A percentile compares a stretch with the other conserved stretches of the same genome.
Evolutionary conservation across 2,329 filamentous ascomycete genomes (phyloP).

Genomic region (Lojkania enalia): DNA sequence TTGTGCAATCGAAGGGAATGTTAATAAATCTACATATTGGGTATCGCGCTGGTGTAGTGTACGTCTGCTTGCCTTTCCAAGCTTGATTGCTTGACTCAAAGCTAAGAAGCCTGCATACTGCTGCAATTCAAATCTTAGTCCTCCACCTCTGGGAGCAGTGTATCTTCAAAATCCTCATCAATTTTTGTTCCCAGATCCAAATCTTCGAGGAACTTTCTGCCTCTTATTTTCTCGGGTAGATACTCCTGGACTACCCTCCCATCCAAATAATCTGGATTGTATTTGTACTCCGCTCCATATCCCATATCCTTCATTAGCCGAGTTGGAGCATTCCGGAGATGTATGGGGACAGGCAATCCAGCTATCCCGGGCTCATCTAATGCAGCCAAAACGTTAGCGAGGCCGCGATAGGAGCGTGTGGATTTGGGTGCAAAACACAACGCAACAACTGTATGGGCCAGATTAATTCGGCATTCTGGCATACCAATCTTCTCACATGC

Average conservation of each 20-base stretch:
- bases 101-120: too few species aligned
- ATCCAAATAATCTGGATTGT: slow-evolving; percentile 86
- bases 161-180: slow-evolving; percentile 55
- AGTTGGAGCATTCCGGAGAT: slow-evolving; percentile 90
- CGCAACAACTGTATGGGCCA: slow-evolving; percentile 85
- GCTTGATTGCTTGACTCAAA: slow-evolving; percentile 5
- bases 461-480: slow-evolving; percentile 89
- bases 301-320: slow-evolving; percentile 90
- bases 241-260: slow-evolving; percentile 87
- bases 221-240: slow-evolving; percentile 74
- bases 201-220: slow-evolving; percentile 76
- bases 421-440: slow-evolving; percentile 81
- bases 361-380: slow-evolving; percentile 83
- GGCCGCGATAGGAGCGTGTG: slow-evolving; percentile 79
- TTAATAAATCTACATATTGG: too few species aligned
- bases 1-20: too few species aligned
- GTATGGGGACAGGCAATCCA: slow-evolving; percentile 78
- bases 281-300: slow-evolving; percentile 91
- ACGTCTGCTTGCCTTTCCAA: too few species aligned
- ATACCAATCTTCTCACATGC: slow-evolving; percentile 93
- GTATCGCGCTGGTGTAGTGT: too few species aligned
- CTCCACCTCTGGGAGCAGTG: slow-evolving; percentile 8
- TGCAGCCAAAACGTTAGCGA: slow-evolving; percentile 79
- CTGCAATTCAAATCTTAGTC: not conserved
- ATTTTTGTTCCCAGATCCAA: slow-evolving; percentile 76